Evolutionary conservation across 371 early-diverging fungal species (phyloP).

Genomic region (Spraguea lophii): DNA sequence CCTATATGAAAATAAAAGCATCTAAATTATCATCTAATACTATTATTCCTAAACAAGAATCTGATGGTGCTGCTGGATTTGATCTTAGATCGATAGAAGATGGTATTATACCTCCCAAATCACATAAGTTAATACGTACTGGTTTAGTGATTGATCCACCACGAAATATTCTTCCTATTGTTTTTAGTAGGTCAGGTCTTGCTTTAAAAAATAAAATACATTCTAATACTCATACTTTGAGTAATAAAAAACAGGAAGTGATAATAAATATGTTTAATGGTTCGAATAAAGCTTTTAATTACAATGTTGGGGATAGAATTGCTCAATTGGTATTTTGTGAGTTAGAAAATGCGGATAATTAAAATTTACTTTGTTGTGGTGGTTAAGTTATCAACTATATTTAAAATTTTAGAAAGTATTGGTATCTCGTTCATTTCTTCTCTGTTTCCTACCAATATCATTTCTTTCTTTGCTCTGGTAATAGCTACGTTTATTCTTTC

Average conservation of each 20-base stretch:
- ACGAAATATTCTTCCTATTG: neutral
- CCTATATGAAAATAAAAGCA: no score
- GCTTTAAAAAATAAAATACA: conserved; percentile 23
- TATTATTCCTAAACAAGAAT: conserved; percentile 17
- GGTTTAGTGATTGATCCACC: conserved; percentile 17
- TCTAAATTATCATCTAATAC: neutral
- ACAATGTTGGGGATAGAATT: conserved; percentile 10
- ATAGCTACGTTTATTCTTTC: conserved; percentile 84
- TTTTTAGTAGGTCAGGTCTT: conserved; percentile 31
- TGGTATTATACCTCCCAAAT: conserved; percentile 9
- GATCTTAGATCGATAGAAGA: conserved; percentile 19
- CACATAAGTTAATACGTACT: conserved; percentile 6
- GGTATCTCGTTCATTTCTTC: neutral
- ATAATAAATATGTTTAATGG: conserved; percentile 19
- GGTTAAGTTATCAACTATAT: no score
- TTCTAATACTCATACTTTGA: conserved; percentile 3
- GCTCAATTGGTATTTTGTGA: conserved; percentile 36
- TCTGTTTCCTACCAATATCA: conserved; percentile 60
- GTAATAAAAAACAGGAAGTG: conserved; percentile 9
- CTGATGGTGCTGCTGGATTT: conserved; percentile 37
- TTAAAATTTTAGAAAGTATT: neutral
- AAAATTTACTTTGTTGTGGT: no score
- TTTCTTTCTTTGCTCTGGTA: conserved; percentile 65
- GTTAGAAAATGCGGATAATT: no score
- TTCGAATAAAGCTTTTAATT: conserved; percentile 7